These are phyloP conservation scores for Phytopythium litorale DNA, from an alignment of 352 stramenopile genomes.

Conservation along the genomic window DNA sequence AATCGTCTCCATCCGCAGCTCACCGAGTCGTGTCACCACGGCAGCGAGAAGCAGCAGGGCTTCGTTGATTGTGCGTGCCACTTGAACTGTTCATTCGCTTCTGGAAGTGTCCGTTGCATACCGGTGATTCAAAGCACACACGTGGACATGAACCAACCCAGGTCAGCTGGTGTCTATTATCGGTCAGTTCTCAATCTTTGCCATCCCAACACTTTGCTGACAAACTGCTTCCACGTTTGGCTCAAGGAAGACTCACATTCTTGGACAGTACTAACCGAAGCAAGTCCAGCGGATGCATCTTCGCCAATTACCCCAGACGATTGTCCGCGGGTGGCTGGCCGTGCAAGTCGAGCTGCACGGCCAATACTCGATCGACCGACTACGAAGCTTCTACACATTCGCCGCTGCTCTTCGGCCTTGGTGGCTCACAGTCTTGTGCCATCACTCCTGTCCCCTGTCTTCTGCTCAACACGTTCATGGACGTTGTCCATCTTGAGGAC, in stretches of 20 bases:
- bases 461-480: constrained; percentile 22
- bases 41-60: background rate
- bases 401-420: background rate
- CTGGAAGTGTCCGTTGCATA: background rate
- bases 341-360: constrained; percentile 32
- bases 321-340: constrained; percentile 7
- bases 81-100: background rate
- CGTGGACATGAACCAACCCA: too few relatives aligned
- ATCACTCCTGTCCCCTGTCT: constrained; percentile 32
- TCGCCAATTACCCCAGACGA: background rate
- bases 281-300: background rate
- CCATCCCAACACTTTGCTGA: too few relatives aligned
- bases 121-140: too few relatives aligned
- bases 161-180: too few relatives aligned
- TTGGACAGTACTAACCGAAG: too few relatives aligned
- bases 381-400: constrained; percentile 13
- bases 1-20: constrained; percentile 31
- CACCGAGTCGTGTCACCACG: constrained; percentile 5
- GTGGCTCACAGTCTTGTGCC: constrained; percentile 10
- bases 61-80: background rate
- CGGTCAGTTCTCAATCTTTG: too few relatives aligned
- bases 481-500: constrained; percentile 16
- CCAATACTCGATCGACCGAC: constrained; percentile 26
- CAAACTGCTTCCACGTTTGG: too few relatives aligned
- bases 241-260: too few relatives aligned